These are phyloP conservation scores for Wallemia mellicola DNA, from an alignment of 1,284 basidiomycete species.

Conservation along the genomic window DNA sequence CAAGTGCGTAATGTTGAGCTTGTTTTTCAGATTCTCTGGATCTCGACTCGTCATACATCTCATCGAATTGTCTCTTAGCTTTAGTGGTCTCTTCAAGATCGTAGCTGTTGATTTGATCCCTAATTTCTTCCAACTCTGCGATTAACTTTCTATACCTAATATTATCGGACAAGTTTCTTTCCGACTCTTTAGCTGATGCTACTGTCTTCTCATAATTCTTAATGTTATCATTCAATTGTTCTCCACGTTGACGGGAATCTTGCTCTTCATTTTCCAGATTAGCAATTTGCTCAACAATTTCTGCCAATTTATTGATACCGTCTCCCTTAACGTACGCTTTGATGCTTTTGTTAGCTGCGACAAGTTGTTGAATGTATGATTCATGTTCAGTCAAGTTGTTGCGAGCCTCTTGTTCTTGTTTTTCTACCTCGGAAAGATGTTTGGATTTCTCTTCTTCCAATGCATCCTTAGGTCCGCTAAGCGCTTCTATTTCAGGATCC, in stretches of 20 bases:
- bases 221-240: conserved; percentile 20
- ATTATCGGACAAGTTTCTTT: conserved; percentile 51
- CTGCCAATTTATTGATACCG: conserved; percentile 8
- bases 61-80: conserved; percentile 51
- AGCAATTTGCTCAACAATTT: conserved; percentile 7
- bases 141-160: conserved; percentile 41
- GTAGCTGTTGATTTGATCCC: conserved; percentile 37
- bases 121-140: conserved; percentile 32
- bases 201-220: conserved; percentile 34
- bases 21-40: conserved; percentile 23
- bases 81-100: conserved; percentile 56
- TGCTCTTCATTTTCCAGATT: conserved; percentile 21
- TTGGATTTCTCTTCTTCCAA: not conserved
- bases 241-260: conserved; percentile 23
- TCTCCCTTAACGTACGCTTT: conserved; percentile 8
- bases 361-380: not conserved
- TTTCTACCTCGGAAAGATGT: not conserved
- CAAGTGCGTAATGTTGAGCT: conserved; percentile 17
- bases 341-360: conserved; percentile 8
- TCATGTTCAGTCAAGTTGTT: not conserved
- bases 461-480: not conserved
- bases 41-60: conserved; percentile 36
- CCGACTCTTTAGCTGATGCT: conserved; percentile 14
- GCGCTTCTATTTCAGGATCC: not conserved
- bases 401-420: not conserved